These are phyloP conservation scores for Aspergillus spinulosporus DNA, from an alignment of 2,329 filamentous ascomycete genomes.

Conservation along the genomic window DNA sequence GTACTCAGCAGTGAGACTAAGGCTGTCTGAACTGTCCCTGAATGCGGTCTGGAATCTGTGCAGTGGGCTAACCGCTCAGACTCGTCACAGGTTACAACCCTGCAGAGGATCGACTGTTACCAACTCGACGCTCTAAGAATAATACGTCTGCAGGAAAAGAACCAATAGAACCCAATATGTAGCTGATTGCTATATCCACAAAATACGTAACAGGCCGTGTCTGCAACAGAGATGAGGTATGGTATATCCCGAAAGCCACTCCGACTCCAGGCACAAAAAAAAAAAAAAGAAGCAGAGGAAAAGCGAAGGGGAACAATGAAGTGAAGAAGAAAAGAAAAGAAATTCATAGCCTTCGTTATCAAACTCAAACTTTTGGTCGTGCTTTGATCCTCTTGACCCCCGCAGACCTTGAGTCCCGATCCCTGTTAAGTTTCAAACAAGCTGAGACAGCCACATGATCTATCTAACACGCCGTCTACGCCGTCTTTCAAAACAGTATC, in stretches of 20 bases:
- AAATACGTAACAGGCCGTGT: constrained; percentile 10
- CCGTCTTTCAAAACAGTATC: constrained; percentile 33
- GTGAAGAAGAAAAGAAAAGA: constrained; percentile 1
- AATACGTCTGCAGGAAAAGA: background rate
- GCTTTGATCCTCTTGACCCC: background rate
- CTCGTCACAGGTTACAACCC: background rate
- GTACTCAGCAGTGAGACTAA: too few species aligned
- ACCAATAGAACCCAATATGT: constrained; percentile 5
- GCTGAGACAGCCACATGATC: background rate
- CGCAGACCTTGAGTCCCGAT: constrained; percentile 11
- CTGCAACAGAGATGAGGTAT: background rate
- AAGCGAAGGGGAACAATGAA: too few species aligned
- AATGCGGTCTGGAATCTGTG: background rate
- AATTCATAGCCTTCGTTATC: constrained; percentile 16
- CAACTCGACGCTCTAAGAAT: background rate
- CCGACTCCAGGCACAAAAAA: constrained; percentile 14
- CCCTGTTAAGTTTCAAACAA: constrained; percentile 1
- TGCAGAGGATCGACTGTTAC: background rate
- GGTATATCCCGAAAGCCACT: constrained; percentile 21
- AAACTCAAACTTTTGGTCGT: constrained; percentile 22
- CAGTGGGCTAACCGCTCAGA: background rate
- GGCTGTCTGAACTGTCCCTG: background rate
- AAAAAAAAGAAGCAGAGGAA: background rate
- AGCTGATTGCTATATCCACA: constrained; percentile 6
- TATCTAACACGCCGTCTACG: background rate